Evolutionary conservation across 441 rosid genomes (phyloP), one percentile per base, ranked within the genome.

Genomic region (Daphne laureola): DNA sequence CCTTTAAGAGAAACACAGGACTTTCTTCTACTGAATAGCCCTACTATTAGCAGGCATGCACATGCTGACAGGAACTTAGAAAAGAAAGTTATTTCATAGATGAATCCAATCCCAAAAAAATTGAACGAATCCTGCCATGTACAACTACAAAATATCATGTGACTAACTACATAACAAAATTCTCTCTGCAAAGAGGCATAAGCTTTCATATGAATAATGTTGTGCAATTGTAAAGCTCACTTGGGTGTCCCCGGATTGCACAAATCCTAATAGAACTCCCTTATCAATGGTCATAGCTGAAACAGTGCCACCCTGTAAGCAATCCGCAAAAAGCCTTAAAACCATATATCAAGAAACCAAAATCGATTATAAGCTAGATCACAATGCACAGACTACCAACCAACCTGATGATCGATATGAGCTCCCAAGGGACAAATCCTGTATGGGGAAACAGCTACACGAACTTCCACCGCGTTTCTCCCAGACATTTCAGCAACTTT

Each of bases 371-470:
- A 31, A 31, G 38, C 38, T 0, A 31, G 11, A 31, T 9, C 4
- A 41, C 26, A 31, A 35, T 35, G 40, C 14, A 14, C 8, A 35
- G 36, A 43, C 46, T 54, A 21, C 0, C 14, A 65, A 67, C 61
- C 14, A 43, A 86, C 98, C 94, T 92, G 98, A 64, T 87, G 98
- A 80, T 93, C 98, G 57, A 87, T 84, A 65, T 80, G 97, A 69
- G 98, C 98, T 60, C 97, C 98, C 64, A 93, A 62, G 41, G 98
- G 97, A 75, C 97, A 93, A 46, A 93, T 90, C 69, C 97, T 80
- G 58, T 90, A 82, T 49, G 98, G 98, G 43, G 97, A 79, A 11
- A 78, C 80, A 14, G 78, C 96, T 36, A 87, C 73, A 43, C 79
- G 80, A 68, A 85, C 90, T 36, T 83, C 87, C 48, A 50, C 81